phyloP scores from a whole-genome alignment of 495 filamentous ascomycete species.

The Aspergillus wentii region DNA sequence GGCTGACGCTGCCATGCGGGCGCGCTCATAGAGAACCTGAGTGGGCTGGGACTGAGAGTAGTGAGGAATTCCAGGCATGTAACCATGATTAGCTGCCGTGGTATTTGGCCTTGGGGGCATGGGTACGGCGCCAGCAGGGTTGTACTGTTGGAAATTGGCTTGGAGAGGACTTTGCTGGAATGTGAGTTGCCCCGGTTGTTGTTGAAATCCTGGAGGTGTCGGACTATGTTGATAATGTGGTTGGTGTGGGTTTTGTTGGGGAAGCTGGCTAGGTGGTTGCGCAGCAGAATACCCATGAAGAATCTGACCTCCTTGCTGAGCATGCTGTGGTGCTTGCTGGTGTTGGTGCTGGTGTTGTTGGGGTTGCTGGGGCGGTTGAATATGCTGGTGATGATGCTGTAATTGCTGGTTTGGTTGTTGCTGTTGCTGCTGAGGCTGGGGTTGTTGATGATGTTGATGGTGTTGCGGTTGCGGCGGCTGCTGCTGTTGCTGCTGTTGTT shows the following conservation, averaged over 20 bases:
- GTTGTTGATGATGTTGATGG: constrained; percentile 26
- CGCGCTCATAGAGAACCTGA: constrained; percentile 73
- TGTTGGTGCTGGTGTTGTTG: constrained; percentile 16
- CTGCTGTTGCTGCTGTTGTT: constrained; percentile 21
- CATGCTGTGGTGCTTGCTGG: constrained; percentile 17
- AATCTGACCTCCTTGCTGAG: constrained; percentile 18
- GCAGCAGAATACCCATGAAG: constrained; percentile 15
- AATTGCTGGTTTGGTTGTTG: constrained; percentile 10
- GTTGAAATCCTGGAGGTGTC: constrained; percentile 35
- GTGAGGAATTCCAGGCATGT: constrained; percentile 50
- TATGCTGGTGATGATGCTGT: constrained; percentile 12
- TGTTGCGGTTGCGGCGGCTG: constrained; percentile 18
- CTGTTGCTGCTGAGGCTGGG: constrained; percentile 23
- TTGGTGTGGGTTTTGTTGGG: constrained; percentile 20
- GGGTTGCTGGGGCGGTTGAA: constrained; percentile 13
- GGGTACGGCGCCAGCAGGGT: constrained; percentile 30
- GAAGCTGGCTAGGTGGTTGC: constrained; percentile 20
- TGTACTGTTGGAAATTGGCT: constrained; percentile 43
- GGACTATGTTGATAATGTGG: constrained; percentile 38
- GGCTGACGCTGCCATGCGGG: constrained; percentile 73
- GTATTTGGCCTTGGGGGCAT: constrained; percentile 29
- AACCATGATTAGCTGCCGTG: constrained; percentile 37
- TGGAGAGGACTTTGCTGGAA: constrained; percentile 41
- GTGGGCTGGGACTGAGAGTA: constrained; percentile 72
- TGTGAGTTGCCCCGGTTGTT: constrained; percentile 27